Base-by-base conservation (phyloP, 192 early-diverging fungal species). In the Linnemannia schmuckeri region DNA sequence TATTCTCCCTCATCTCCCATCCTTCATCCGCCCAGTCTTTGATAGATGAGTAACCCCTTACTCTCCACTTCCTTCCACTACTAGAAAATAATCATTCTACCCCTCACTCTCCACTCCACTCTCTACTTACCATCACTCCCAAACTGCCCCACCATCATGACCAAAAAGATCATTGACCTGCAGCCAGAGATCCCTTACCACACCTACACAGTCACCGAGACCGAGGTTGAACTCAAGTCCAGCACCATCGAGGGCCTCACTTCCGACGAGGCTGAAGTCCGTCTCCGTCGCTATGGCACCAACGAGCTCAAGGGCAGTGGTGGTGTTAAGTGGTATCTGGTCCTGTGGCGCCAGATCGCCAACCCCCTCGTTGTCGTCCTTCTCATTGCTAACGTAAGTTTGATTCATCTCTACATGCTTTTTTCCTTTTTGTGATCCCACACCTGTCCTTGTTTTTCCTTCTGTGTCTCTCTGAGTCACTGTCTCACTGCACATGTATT, bases 271-370 rank as follows among this genome's bases (percentile, higher is more conserved):
- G 77, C 77, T 7, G 70, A 70, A 33, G 37, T 12, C 22, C 77
- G 49, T 24, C 46, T 79, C 33, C 27, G 38, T 9, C 13, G 37
- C 33, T 80, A 92, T 75, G 93, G 93, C 0, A 76, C 82, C n/a
- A 95, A 95, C 88, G 92, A 94, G 74, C 90, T 95, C 85, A 90
- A 90, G 70, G 94, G 94, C 42, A 90, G 90, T 80, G 92, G 94
- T 35, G 89, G 93, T 22, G 92, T 94, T 10, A 94, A 89, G 78
- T 90, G 90, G 41, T 80, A 91, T 69, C 92, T 90, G 81, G 89
- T 95, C n/a, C 77, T 94, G 44, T 57, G 91, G 70, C 90, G 91
- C 40, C 94, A 95, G 77, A 79, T 95, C 33, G 83, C 92, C 83
- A 95, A 95, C 75, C 80, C 93, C 40, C 88, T 95, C 89, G 92